Evolutionary conservation across 2,329 filamentous ascomycete genomes (phyloP), one percentile per base, ranked within the genome.

Genomic region (Raffaelea ambrosiae): DNA sequence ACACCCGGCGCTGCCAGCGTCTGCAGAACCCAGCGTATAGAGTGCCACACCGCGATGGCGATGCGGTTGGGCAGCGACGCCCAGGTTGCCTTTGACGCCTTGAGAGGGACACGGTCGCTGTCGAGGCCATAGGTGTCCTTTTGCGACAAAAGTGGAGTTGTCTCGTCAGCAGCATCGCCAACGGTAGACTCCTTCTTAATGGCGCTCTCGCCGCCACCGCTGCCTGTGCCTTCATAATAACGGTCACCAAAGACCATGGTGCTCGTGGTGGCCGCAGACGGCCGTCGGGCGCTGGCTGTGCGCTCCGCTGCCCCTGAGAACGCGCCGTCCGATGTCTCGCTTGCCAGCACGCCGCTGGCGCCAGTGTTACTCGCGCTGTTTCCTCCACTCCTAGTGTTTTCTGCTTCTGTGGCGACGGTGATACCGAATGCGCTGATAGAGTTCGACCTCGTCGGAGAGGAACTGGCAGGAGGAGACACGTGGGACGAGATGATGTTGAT

Each of bases 401-500:
- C 69, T 33, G 67, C 61, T 50, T 68, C 67, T 49, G 70, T 63
- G 49, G 68, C 61, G 53, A 73, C 63, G 44, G 69, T 67, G 43
- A 76, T 61, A 52, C 71, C 68, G 52, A 79, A 64, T 51, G 73
- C 74, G 57, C 70, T 70, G 58, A 81, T 68, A 23, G 79, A 83
- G 63, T 81, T 82, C 53, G 77, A 76, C 63, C 79, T 74, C 50
- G 79, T 74, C 48, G 77, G 72, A 40, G 65, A 62, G 31, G 77
- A 72, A 57, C 72, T 79, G 50, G 77, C 68, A 47, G 78, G 66
- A 56, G 79, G 77, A 58, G 80, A 81, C 64, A 90, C 86, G 70
- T 86, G 84, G 65, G 87, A 82, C 61, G 88, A 93, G 66, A 96
- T 81, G 66, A 95, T 88, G 72, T 93, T 95, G 73, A 95, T 76